Percentiles rank a stretch among this genome's conserved stretches.
phyloP scores from a whole-genome alignment of 2,329 filamentous ascomycete species.

The Penicillium sp. region DNA sequence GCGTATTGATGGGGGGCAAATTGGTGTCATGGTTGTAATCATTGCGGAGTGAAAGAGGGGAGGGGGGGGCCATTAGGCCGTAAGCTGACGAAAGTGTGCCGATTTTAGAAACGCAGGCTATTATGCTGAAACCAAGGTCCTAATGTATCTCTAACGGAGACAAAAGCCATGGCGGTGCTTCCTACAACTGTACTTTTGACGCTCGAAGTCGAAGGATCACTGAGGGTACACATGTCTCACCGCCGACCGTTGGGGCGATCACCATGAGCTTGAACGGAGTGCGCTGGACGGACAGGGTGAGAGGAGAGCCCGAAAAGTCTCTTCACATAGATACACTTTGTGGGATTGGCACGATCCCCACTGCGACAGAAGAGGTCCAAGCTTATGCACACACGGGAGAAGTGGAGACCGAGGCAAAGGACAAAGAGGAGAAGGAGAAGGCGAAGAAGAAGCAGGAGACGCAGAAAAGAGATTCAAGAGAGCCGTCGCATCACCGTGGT shows the following conservation, averaged over 20 bases:
- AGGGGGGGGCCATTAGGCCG: not conserved
- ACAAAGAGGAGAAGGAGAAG: not conserved
- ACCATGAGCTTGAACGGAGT: slow-evolving; percentile 14
- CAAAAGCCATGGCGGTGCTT: not conserved
- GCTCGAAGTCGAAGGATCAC: not conserved
- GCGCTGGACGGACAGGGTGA: slow-evolving; percentile 26
- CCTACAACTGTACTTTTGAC: not conserved
- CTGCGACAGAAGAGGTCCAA: slow-evolving; percentile 22
- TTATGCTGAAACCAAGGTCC: not conserved
- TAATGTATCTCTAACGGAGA: slow-evolving; percentile 1
- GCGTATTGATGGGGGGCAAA: not conserved
- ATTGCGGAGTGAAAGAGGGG: not conserved
- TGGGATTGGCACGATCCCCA: not conserved
- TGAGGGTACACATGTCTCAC: slow-evolving; percentile 2
- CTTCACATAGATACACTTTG: too few species aligned
- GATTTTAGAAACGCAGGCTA: not conserved
- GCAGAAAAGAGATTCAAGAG: not conserved
- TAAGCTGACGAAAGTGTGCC: not conserved
- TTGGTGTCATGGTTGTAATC: slow-evolving; percentile 3
- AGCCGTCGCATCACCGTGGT: not conserved
- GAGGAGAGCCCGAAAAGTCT: slow-evolving; percentile 2
- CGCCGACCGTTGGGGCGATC: slow-evolving; percentile 1
- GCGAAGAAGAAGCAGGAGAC: not conserved
- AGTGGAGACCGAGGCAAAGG: slow-evolving; percentile 15
- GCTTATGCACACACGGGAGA: slow-evolving; percentile 27